These are phyloP conservation scores for Pyracantha coccinea DNA, from an alignment of 331 rosid genomes.

Conservation along the genomic window DNA sequence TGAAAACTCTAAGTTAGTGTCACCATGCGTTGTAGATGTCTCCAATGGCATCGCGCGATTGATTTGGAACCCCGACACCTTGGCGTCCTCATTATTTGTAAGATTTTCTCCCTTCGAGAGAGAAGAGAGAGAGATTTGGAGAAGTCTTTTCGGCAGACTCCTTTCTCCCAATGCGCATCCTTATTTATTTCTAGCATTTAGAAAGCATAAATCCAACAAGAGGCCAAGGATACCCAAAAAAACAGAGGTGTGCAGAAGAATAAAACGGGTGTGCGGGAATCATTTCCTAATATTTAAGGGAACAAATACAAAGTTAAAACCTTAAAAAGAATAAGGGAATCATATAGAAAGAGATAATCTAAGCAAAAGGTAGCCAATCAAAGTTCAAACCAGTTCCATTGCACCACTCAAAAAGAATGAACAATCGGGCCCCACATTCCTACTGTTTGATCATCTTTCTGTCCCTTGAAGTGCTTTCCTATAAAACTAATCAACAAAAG, in stretches of 20 bases:
- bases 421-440: not conserved
- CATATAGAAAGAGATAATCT: not conserved
- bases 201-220: too few relatives aligned
- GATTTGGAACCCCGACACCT: too few relatives aligned
- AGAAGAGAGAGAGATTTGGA: not conserved
- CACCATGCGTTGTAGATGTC: too few relatives aligned
- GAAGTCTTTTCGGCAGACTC: too few relatives aligned
- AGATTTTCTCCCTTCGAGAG: not conserved
- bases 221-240: too few relatives aligned
- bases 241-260: too few relatives aligned
- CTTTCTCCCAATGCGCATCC: too few relatives aligned
- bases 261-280: too few relatives aligned
- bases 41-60: too few relatives aligned
- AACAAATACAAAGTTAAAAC: not conserved
- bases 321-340: not conserved
- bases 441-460: slow-evolving; percentile 1
- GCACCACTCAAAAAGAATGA: not conserved
- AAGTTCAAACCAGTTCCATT: slow-evolving; percentile 6
- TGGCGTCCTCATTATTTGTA: too few relatives aligned
- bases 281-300: not conserved
- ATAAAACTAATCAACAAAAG: slow-evolving; percentile 17
- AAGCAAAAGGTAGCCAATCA: slow-evolving; percentile 6
- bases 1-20: too few relatives aligned
- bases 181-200: too few relatives aligned
- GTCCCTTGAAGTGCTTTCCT: slow-evolving; percentile 17